Conservation (phyloP, 179 eudicot species). For the Pouteria campechiana region DNA sequence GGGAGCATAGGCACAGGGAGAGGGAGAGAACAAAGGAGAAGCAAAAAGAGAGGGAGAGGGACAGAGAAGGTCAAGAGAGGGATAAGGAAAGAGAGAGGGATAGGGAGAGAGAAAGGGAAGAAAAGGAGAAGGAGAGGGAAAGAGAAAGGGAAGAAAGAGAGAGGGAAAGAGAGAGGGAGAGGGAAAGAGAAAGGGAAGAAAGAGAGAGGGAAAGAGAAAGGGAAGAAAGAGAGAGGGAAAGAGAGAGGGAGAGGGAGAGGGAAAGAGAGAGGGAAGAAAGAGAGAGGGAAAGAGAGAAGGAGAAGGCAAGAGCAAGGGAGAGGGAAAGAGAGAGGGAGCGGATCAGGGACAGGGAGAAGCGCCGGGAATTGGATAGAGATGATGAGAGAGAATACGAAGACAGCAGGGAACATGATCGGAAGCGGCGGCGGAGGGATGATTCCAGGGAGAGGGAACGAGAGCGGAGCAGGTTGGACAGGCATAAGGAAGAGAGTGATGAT, state of each 20-base stretch:
- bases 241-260: constrained; percentile 1
- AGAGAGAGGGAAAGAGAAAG: constrained; percentile 4
- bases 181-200: constrained; percentile 7
- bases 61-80: constrained; percentile 10
- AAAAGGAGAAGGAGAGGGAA: constrained; percentile 10
- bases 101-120: constrained; percentile 5
- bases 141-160: constrained; percentile 12
- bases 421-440: constrained; percentile 66
- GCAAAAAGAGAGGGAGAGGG: constrained; percentile 2
- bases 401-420: constrained; percentile 48
- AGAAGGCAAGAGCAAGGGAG: constrained; percentile 9
- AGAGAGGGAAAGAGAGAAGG: constrained; percentile 8
- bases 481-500: constrained; percentile 53
- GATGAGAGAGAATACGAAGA: constrained; percentile 54
- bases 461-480: constrained; percentile 31
- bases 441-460: constrained; percentile 42
- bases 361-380: constrained; percentile 34
- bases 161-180: constrained; percentile 1
- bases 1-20: constrained; percentile 3
- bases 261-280: constrained; percentile 4
- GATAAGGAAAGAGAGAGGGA: constrained; percentile 13
- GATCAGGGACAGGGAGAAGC: constrained; percentile 33
- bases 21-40: constrained; percentile 11
- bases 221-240: constrained; percentile 1
- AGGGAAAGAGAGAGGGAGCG: constrained; percentile 21